Conservation (phyloP, 1,284 basidiomycete genomes). For the Moniliella sp. region DNA sequence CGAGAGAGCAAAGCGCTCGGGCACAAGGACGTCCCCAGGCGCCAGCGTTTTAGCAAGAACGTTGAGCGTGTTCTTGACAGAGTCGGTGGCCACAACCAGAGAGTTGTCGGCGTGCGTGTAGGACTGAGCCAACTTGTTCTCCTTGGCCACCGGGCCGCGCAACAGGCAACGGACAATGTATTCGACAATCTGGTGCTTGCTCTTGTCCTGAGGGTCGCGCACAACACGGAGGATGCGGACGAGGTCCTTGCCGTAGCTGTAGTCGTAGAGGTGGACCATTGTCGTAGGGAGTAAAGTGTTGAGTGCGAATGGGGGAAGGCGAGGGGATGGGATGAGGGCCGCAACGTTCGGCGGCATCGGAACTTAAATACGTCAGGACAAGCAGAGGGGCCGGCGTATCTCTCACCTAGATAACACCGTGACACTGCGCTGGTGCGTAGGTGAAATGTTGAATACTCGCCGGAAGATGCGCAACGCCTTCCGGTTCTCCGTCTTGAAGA, state of each 20-base stretch:
- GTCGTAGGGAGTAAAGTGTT: neutral
- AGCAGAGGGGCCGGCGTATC: too few species aligned
- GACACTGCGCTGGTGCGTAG: too few species aligned
- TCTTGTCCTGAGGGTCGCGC: conserved; percentile 10
- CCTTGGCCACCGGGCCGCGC: conserved; percentile 10
- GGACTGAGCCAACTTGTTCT: conserved; percentile 11
- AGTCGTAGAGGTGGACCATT: conserved; percentile 9
- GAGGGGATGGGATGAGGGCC: too few species aligned
- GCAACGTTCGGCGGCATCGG: too few species aligned
- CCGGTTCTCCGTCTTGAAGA: too few species aligned
- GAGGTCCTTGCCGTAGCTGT: conserved; percentile 22
- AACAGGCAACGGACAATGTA: conserved; percentile 19
- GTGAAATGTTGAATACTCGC: too few species aligned
- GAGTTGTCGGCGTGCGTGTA: conserved; percentile 17
- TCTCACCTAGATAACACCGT: too few species aligned
- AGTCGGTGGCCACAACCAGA: conserved; percentile 24
- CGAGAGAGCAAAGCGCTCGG: conserved; percentile 68
- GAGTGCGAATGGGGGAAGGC: too few species aligned
- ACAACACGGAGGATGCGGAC: conserved; percentile 23
- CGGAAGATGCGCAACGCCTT: too few species aligned
- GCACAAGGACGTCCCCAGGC: conserved; percentile 34
- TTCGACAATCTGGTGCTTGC: conserved; percentile 14
- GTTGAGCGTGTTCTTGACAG: conserved; percentile 79
- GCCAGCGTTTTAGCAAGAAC: conserved; percentile 14
- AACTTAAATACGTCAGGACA: too few species aligned